Evolutionary conservation across 306 rosid genomes (phyloP), one percentile per base, ranked within the genome.

Genomic region (Sesbania bispinosa): DNA sequence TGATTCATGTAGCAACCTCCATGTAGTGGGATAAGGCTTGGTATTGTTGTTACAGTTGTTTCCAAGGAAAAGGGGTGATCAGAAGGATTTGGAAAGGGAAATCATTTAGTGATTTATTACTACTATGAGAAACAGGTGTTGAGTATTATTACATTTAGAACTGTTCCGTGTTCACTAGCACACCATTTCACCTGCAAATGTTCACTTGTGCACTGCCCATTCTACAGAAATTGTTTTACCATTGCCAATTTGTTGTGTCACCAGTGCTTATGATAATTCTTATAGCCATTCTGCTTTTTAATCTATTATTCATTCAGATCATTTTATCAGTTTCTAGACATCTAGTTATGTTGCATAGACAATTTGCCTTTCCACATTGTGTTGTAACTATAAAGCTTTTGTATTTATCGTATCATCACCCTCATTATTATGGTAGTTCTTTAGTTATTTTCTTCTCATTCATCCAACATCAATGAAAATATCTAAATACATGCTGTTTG

Each of bases 301-400:
- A 48, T 50, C 38, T 48, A 66, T 27, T 23, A 26, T 23, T 18
- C 21, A 26, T 52, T 14, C 53, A 7, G 65, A 52, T 69, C 62
- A 26, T 70, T 75, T 75, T 46, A 52, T 27, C 20, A 6, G 53
- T 43, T 42, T 69, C 39, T 38, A 14, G 55, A 36, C 38, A 55
- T 46, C 39, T 71, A 35, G 11, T 38, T 58, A 41, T 41, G 69
- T 60, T 35, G 55, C 69, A 16, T 16, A 35, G 10, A 26, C 32
- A 16, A 63, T 75, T 6, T 42, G n/a, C 33, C 47, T n/a, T 67
- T 30, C 15, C 10, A 38, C 66, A 19, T 59, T 73, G 67, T 50
- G 36, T 36, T 66, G 42, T 18, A 48, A 68, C 54, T 24, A 33
- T 13, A 5, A 32, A 14, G 64, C 52, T 48, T 63, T 18, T 72